Conservation (phyloP, 139 green algal genomes). For the Diplosphaera chodatii region DNA sequence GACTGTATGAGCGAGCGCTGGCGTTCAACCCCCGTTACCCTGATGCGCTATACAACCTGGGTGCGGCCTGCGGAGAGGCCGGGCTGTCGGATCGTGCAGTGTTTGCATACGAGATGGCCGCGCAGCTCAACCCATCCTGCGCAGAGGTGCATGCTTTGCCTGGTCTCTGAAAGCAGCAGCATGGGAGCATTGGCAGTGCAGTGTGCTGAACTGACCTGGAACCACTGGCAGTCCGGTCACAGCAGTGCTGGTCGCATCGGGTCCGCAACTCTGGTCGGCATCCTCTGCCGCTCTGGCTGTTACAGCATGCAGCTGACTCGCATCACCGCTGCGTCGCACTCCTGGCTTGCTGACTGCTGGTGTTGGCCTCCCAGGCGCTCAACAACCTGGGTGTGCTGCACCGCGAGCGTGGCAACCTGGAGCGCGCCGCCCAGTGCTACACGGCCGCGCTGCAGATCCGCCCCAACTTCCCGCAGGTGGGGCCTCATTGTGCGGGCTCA, state of each 20-base stretch:
- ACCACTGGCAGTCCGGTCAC: too few relatives aligned
- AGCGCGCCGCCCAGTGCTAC: constrained; percentile 54
- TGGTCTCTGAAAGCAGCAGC: too few relatives aligned
- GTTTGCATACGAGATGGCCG: constrained; percentile 85
- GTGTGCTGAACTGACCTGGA: too few relatives aligned
- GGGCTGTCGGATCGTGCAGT: constrained; percentile 69
- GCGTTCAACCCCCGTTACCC: constrained; percentile 51
- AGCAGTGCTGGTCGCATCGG: too few relatives aligned
- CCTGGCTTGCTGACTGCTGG: too few relatives aligned
- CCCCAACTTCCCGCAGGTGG: constrained; percentile 40
- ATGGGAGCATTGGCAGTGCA: too few relatives aligned
- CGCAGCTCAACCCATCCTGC: constrained; percentile 64
- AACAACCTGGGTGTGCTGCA: constrained; percentile 88
- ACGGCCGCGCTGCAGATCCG: constrained; percentile 33
- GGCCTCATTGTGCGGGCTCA: too few relatives aligned
- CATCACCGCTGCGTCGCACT: too few relatives aligned
- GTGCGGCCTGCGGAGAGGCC: constrained; percentile 66
- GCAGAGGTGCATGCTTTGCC: too few relatives aligned
- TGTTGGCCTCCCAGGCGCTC: constrained; percentile 68
- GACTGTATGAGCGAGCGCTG: constrained; percentile 64
- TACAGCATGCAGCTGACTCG: too few relatives aligned
- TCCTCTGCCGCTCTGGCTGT: too few relatives aligned
- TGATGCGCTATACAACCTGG: constrained; percentile 94
- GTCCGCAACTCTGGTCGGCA: too few relatives aligned
- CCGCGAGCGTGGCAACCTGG: constrained; percentile 71